Base-by-base conservation (phyloP, 2,329 filamentous ascomycete species). In the Myriosclerotinia duriaeana region DNA sequence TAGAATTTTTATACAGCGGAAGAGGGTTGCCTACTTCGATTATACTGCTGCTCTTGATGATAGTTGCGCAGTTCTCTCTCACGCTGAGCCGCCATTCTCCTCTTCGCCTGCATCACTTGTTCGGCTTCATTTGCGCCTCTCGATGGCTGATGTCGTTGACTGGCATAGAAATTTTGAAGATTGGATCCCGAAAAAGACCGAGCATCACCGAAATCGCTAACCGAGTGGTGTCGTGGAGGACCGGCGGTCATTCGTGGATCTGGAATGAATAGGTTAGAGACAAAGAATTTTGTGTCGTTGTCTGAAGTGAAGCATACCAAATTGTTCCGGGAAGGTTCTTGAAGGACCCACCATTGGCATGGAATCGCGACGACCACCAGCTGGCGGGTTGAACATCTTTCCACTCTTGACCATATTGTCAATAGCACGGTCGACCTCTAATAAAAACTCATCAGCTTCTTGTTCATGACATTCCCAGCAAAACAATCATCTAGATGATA, bases 1-100 rank as follows among this genome's bases (percentile, higher is more conserved):
- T 68, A 72, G 70, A 68, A 72, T 83, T 85, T 86, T 67, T 88
- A 90, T 87, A 63, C 64, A 67, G 65, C 85, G 87, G 86, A 84
- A 85, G 85, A 86, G 86, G 87, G 86, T 80, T 88, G 88, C 90
- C 88, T 92, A 98, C 95, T 97, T 92, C 94, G 89, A 85, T 98
- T 96, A 83, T 96, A 98, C 88, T 99, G 95, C 87, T 99, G 95
- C 87, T 99, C 95, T 83, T 97, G 96, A 83, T 99, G 95, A 83
- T 98, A 97, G 82, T 98, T 99, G 81, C 95, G 92, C 80, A 99
- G 89, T 84, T 99, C 95, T 81, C 94, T 91, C 85, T 99, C 95
- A 81, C 95, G 92, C 83, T 98, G 95, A 79, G 95, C 95, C 77
- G 95, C 95, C 92, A 98, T 96, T 84, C 94, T 91, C 83, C 95